Base-by-base conservation (phyloP, 352 stramenopile species). In the Pythium insidiosum region DNA sequence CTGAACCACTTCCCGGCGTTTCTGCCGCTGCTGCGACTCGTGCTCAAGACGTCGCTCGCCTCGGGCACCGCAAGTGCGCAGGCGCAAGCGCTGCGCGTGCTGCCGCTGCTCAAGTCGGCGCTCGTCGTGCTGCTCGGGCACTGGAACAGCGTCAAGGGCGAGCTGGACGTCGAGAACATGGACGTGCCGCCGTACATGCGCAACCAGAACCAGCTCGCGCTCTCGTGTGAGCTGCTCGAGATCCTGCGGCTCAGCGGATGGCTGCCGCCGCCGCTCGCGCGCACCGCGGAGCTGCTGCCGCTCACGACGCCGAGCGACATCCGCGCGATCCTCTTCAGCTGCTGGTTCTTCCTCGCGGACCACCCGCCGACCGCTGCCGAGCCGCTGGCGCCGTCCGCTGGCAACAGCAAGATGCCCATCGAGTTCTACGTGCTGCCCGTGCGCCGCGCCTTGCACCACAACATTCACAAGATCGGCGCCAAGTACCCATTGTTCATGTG, bases 81-180 rank as follows among this genome's bases (percentile, higher is more conserved):
- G n/a, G 63, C 43, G 4, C 68, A 84, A 37, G 33, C 67, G 35
- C 38, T 82, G 18, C 77, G 74, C 1, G 63, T 86, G 9, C 53
- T 88, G n/a, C 73, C 75, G 2, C 50, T 92, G 36, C 58, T 92
- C 47, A 92, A 92, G 38, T 80, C 77, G 6, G 59, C 70, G 10
- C 46, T 92, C 5, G 68, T 89, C 12, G 80, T 92, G 19, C 55
- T 88, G 4, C 15, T 92, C 7, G 73, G 78, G 1, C 75, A 90
- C 43, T 92, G 80, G 80, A 88, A 92, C 61, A 87, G 74, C 30
- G 67, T 87, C 23, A 88, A 88, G 29, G 73, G 68, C n/a, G 66
- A 82, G 5, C 40, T 85, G 11, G 53, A 68, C 4, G 23, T 68
- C 11, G 66, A 87, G 34, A 87, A 92, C 53, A 63, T 77, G 38